A percentile compares a stretch with the other conserved stretches of the same genome.
These are phyloP conservation scores for Hypoxylon sp. DNA, from an alignment of 2,329 filamentous ascomycete species.

Conservation along the genomic window DNA sequence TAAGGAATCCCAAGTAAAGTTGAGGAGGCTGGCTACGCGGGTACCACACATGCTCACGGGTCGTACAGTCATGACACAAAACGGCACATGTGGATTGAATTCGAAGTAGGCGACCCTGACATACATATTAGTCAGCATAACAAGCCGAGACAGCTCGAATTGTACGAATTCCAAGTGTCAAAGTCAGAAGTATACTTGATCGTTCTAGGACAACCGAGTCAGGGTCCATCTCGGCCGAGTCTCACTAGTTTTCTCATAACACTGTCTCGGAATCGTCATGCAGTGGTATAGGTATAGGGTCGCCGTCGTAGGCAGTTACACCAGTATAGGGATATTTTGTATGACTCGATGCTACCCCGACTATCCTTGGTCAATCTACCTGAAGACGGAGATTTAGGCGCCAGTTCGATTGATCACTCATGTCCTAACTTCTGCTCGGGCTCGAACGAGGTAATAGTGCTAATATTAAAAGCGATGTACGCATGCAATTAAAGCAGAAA, in stretches of 20 bases:
- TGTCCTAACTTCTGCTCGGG: background rate
- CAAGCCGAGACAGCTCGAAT: background rate
- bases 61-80: background rate
- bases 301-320: background rate
- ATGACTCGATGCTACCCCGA: background rate
- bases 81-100: slow-evolving; percentile 2
- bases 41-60: slow-evolving; percentile 2
- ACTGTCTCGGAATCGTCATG: slow-evolving; percentile 11
- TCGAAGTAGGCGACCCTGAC: background rate
- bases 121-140: background rate
- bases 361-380: background rate
- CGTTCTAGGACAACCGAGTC: background rate
- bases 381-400: background rate
- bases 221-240: background rate
- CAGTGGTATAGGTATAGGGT: background rate
- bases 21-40: background rate
- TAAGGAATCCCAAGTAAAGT: background rate
- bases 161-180: slow-evolving; percentile 1
- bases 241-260: background rate
- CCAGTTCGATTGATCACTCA: background rate
- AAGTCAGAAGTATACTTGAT: background rate
- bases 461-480: background rate
- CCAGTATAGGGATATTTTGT: background rate
- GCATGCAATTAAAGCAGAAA: background rate
- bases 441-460: background rate